A percentile compares a stretch with the other conserved stretches of the same genome.
Conservation (phyloP, 2,329 filamentous ascomycete genomes). For the Sporothrix phasma region DNA sequence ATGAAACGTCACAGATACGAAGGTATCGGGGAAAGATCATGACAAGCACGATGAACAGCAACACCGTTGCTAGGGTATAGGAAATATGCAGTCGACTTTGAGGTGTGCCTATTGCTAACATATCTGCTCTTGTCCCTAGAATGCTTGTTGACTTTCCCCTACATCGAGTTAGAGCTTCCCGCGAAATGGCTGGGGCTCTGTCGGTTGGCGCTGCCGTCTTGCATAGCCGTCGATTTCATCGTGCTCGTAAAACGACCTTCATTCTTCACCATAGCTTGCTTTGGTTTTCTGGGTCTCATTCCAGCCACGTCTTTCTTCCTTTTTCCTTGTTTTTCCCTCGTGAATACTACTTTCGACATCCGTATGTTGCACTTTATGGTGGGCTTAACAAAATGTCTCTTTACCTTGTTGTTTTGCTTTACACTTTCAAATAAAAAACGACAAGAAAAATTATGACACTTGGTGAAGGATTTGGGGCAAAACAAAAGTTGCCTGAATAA, state of each 20-base stretch:
- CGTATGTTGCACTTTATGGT: too few relatives aligned
- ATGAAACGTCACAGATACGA: too few relatives aligned
- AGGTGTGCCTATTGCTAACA: conserved; percentile 1
- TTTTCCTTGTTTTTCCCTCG: neutral
- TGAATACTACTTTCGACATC: neutral
- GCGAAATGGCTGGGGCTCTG: neutral
- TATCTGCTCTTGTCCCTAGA: neutral
- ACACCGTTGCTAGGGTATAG: neutral
- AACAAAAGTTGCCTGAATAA: too few relatives aligned
- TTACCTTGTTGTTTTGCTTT: too few relatives aligned
- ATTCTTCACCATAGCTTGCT: neutral
- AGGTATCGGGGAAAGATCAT: too few relatives aligned
- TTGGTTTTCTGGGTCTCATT: neutral
- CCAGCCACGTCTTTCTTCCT: neutral
- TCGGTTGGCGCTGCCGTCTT: neutral
- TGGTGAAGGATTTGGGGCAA: too few relatives aligned
- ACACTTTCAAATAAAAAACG: too few relatives aligned
- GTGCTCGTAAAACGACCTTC: neutral
- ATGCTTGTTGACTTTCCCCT: neutral
- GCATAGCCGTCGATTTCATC: neutral
- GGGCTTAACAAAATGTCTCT: too few relatives aligned
- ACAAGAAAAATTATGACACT: too few relatives aligned
- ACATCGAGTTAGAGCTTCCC: conserved; percentile 6
- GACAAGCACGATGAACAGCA: too few relatives aligned
- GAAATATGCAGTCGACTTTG: neutral